Evolutionary conservation across 768 basidiomycete genomes (phyloP).

Genomic region (Exidia glandulosa): DNA sequence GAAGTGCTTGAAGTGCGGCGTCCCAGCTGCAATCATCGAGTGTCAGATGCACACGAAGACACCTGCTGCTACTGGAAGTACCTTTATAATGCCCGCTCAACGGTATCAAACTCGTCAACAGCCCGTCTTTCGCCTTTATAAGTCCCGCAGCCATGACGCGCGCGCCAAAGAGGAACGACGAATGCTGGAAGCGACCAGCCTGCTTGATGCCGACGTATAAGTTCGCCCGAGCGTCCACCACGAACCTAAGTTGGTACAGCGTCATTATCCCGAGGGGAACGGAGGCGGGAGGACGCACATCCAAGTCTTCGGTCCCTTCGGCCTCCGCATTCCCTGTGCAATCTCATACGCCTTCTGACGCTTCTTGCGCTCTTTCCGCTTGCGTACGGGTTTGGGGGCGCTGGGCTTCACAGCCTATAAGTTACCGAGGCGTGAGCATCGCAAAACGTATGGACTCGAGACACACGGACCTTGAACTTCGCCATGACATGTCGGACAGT

Average conservation of each 20-base stretch:
- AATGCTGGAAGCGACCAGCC: not conserved
- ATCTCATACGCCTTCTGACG: not conserved
- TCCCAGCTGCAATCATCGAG: not conserved
- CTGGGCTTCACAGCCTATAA: not conserved
- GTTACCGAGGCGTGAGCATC: not conserved
- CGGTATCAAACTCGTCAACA: not conserved
- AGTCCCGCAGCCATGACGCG: not conserved
- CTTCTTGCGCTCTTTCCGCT: not conserved
- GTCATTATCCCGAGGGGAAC: not conserved
- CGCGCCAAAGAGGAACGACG: not conserved
- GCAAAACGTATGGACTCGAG: too few species aligned
- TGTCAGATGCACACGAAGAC: not conserved
- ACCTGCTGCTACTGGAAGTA: too few species aligned
- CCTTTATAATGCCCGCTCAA: not conserved
- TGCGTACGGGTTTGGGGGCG: too few species aligned
- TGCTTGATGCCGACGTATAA: not conserved
- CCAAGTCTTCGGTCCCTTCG: not conserved
- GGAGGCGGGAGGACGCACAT: not conserved
- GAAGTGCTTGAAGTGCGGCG: not conserved
- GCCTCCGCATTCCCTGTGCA: not conserved
- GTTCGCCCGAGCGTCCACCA: not conserved
- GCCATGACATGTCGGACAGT: too few species aligned
- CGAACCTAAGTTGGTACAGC: not conserved
- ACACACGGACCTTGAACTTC: too few species aligned
- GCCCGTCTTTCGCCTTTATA: not conserved